Evolutionary conservation across 2,329 filamentous ascomycete genomes (phyloP), one percentile per base, ranked within the genome.

Genomic region (Stromatinia cepivora): DNA sequence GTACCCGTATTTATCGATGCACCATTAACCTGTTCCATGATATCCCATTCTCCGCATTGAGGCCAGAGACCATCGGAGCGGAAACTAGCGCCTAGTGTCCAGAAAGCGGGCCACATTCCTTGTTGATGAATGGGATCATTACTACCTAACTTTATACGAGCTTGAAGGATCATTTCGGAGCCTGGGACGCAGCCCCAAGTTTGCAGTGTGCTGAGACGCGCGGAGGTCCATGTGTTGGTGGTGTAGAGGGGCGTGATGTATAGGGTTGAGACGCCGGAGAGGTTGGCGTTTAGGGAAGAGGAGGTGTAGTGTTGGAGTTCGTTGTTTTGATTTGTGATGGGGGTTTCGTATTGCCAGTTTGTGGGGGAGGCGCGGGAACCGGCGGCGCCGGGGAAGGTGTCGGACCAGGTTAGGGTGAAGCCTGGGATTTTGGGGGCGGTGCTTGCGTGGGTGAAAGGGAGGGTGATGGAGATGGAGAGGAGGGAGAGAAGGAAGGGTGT

Each of bases 301-400:
- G 54, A 57, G 4, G 54, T 57, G 34, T 57, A 57, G 9, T 57
- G 54, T 39, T 57, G 54, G 54, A 57, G n/a, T 5, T 57, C 54
- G 11, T 39, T 39, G 34, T 57, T 57, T 36, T 57, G 31, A 11
- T 57, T 57, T 57, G 34, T 57, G 54, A 2, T 3, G 22, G 54
- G 54, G 2, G 54, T 57, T 57, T 57, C 54, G 13, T 57, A 57
- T 57, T 39, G 20, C 54, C 54, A 57, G 34, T 39, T 57, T 15
- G 22, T 36, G 34, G 54, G 34, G 6, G 54, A 57, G 11, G 54
- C 34, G 6, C 15, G 54, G 34, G 31, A 25, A 7, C 54, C 54
- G 0, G 54, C 54, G 1, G 31, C 2, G 11, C 34, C 54, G 11
- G 34, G n/a, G 22, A 57, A 57, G 6, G 54, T n/a, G 11, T 57